A percentile compares a stretch with the other conserved stretches of the same genome.
Evolutionary conservation across 2,329 filamentous ascomycete species (phyloP).

Genomic region (Pseudocercospora musae): DNA sequence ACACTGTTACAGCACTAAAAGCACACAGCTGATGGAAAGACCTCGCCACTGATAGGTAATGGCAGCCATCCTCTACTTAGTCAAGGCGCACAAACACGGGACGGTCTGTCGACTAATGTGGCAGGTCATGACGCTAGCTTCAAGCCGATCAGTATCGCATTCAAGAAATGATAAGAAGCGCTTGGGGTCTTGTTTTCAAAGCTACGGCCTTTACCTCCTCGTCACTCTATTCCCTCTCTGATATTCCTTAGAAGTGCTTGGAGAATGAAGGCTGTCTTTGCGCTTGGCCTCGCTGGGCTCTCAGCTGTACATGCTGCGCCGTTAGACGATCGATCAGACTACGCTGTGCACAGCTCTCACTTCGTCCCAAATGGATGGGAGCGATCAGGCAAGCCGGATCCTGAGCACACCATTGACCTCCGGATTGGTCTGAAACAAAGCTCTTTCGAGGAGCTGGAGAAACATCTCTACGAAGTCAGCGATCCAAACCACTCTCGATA

Average conservation of each 20-base stretch:
- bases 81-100: not conserved
- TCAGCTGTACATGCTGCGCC: slow-evolving; percentile 11
- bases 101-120: not conserved
- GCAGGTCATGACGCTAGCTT: not conserved
- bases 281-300: not conserved
- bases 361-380: slow-evolving; percentile 21
- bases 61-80: not conserved
- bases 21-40: not conserved
- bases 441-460: slow-evolving; percentile 46
- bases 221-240: not conserved
- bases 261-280: not conserved
- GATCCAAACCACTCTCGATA: slow-evolving; percentile 59
- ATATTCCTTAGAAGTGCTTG: not conserved
- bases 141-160: not conserved
- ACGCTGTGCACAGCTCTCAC: slow-evolving; percentile 20
- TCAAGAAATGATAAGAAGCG: not conserved
- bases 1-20: not conserved
- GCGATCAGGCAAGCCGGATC: slow-evolving; percentile 15
- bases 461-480: slow-evolving; percentile 59
- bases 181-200: not conserved
- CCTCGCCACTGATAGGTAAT: not conserved
- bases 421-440: slow-evolving; percentile 27
- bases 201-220: not conserved
- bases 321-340: slow-evolving; percentile 14
- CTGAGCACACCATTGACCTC: slow-evolving; percentile 18